These are phyloP conservation scores for Aspergillus pseudotamarii DNA, from an alignment of 2,329 filamentous ascomycete genomes.

Conservation along the genomic window DNA sequence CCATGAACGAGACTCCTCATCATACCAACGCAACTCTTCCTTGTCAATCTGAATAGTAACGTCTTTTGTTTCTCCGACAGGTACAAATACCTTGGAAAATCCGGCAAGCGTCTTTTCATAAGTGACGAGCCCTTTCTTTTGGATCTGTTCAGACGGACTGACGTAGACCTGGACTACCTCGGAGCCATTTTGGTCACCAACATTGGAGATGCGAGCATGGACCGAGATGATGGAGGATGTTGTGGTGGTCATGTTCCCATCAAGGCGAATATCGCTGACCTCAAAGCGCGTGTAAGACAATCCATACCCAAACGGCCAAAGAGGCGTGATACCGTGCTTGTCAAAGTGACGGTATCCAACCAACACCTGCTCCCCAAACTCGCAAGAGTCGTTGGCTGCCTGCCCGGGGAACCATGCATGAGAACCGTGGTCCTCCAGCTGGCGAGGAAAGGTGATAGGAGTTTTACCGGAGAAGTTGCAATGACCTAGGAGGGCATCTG, in stretches of 20 bases:
- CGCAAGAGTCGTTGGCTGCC: conserved; percentile 58
- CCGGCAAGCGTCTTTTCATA: not conserved
- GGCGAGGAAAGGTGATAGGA: conserved; percentile 63
- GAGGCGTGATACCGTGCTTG: conserved; percentile 58
- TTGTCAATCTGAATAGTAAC: not conserved
- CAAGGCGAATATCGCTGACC: conserved; percentile 3
- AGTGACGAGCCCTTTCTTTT: not conserved
- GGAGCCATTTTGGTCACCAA: not conserved
- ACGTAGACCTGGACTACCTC: not conserved
- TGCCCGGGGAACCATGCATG: conserved; percentile 75
- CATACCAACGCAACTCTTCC: conserved; percentile 1
- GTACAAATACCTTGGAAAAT: not conserved
- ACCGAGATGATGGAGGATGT: not conserved
- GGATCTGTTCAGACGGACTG: not conserved
- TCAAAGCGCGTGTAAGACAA: conserved; percentile 72
- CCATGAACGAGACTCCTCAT: not conserved
- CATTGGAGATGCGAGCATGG: not conserved
- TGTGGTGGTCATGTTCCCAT: not conserved
- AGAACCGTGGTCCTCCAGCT: conserved; percentile 67
- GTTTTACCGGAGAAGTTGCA: conserved; percentile 70
- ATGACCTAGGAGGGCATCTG: conserved; percentile 66
- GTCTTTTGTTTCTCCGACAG: not conserved
- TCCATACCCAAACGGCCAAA: conserved; percentile 75
- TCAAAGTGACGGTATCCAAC: conserved; percentile 77
- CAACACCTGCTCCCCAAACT: conserved; percentile 73